phyloP scores from a whole-genome alignment of 352 stramenopile species.

The Globisporangium emineosum region DNA sequence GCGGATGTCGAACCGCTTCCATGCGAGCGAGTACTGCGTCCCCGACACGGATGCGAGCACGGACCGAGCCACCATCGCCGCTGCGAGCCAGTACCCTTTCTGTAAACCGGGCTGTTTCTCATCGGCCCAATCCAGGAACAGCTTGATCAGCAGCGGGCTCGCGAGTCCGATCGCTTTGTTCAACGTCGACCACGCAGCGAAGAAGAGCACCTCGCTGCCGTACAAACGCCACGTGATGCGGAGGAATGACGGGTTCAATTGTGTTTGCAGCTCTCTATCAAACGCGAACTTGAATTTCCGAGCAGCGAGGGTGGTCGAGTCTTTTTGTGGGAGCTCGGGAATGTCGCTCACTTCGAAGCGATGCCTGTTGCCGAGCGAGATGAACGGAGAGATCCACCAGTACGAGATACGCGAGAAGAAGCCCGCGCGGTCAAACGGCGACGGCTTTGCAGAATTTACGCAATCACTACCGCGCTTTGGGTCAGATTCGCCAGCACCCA shows the following conservation, averaged over 20 bases:
- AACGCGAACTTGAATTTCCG: conserved; percentile 41
- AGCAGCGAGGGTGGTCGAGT: conserved; percentile 47
- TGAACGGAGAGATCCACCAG: conserved; percentile 64
- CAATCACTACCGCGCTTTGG: too few species aligned
- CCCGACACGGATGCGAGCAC: conserved; percentile 57
- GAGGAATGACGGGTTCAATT: conserved; percentile 41
- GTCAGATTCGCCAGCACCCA: background rate
- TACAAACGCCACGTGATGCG: conserved; percentile 53
- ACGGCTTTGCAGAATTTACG: conserved; percentile 7
- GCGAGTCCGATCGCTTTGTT: conserved; percentile 73
- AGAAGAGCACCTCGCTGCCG: conserved; percentile 46
- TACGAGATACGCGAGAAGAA: conserved; percentile 66
- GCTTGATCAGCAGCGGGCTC: conserved; percentile 75
- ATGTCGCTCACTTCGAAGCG: conserved; percentile 65
- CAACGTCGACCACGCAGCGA: conserved; percentile 60
- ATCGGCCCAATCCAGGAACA: conserved; percentile 75
- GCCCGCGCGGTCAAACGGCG: conserved; percentile 48
- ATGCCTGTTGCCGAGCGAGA: conserved; percentile 41
- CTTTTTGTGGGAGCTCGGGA: conserved; percentile 40
- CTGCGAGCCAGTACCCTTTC: conserved; percentile 57
- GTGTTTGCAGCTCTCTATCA: conserved; percentile 27
- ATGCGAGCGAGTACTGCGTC: conserved; percentile 78
- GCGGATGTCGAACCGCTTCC: conserved; percentile 74
- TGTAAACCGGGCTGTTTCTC: conserved; percentile 31
- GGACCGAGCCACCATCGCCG: conserved; percentile 46